A percentile compares a stretch with the other conserved stretches of the same genome.
Evolutionary conservation across 495 filamentous ascomycete genomes (phyloP).

Genomic region (Talaromyces stipitatus): DNA sequence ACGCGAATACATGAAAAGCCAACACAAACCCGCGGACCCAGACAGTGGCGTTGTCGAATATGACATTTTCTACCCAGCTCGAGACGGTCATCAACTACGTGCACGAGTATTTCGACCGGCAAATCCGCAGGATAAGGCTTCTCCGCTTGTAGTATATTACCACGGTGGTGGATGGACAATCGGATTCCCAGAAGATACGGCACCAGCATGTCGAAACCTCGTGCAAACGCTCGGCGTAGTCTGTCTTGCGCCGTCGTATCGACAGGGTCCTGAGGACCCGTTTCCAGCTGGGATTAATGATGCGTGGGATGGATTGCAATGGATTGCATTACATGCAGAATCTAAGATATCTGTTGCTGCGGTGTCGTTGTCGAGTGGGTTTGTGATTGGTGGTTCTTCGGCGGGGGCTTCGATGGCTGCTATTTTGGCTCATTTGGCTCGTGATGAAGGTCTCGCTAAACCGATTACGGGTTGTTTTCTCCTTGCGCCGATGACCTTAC

Average conservation of each 20-base stretch:
- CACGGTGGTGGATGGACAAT: slow-evolving; percentile 39
- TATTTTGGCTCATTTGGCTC: slow-evolving; percentile 28
- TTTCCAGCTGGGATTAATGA: slow-evolving; percentile 41
- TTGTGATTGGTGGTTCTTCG: slow-evolving; percentile 41
- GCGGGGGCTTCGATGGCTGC: slow-evolving; percentile 41
- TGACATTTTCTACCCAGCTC: slow-evolving; percentile 2
- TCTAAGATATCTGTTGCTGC: slow-evolving; percentile 15
- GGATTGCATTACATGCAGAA: slow-evolving; percentile 36
- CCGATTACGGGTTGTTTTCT: slow-evolving; percentile 37
- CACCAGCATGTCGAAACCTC: slow-evolving; percentile 20
- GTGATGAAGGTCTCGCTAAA: slow-evolving; percentile 30
- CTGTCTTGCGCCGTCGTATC: slow-evolving; percentile 27
- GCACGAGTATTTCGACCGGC: background rate
- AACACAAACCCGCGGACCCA: background rate
- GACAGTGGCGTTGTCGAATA: background rate
- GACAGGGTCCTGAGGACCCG: slow-evolving; percentile 38
- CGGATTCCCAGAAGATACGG: slow-evolving; percentile 23
- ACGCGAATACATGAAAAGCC: slow-evolving; percentile 3
- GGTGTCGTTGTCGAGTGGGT: slow-evolving; percentile 30
- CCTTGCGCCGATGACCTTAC: background rate
- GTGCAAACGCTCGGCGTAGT: slow-evolving; percentile 21
- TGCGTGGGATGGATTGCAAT: slow-evolving; percentile 41
- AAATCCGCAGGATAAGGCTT: too few species aligned
- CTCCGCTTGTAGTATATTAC: slow-evolving; percentile 1
- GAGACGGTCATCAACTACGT: slow-evolving; percentile 2